These are phyloP conservation scores for Stachybotrys chlorohalonatus DNA, from an alignment of 2,329 filamentous ascomycete species.

Conservation along the genomic window DNA sequence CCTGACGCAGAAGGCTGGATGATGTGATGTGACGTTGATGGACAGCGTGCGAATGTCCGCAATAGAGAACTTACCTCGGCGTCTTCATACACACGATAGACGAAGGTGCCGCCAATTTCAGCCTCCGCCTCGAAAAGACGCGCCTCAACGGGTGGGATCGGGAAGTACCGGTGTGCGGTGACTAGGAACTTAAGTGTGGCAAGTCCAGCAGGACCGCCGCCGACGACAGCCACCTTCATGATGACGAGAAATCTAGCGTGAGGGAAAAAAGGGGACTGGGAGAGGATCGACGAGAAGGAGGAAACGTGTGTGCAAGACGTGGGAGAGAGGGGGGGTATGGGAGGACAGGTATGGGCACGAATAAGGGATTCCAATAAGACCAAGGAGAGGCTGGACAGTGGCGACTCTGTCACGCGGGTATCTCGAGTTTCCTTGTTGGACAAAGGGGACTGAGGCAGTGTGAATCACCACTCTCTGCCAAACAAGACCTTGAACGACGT, in stretches of 20 bases:
- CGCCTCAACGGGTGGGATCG: conserved; percentile 26
- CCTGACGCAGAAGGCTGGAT: not conserved
- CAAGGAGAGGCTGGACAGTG: not conserved
- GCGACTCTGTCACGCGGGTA: not conserved
- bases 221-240: conserved; percentile 31
- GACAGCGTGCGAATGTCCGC: not conserved
- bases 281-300: not conserved
- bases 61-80: conserved; percentile 24
- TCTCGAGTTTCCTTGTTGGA: not conserved
- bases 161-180: conserved; percentile 27
- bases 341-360: not conserved
- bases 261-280: not conserved
- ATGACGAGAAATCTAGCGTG: not conserved
- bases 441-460: not conserved
- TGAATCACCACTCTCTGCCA: not conserved
- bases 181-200: conserved; percentile 30
- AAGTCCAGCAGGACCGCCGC: conserved; percentile 33
- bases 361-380: not conserved
- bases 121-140: conserved; percentile 34
- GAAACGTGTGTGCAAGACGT: not conserved
- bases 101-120: conserved; percentile 37
- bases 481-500: too few relatives aligned
- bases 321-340: not conserved
- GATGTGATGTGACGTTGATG: not conserved
- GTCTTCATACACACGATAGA: conserved; percentile 36